Base-by-base conservation (phyloP, 1,284 basidiomycete genomes). In the Sanguinoderma infundibulare region DNA sequence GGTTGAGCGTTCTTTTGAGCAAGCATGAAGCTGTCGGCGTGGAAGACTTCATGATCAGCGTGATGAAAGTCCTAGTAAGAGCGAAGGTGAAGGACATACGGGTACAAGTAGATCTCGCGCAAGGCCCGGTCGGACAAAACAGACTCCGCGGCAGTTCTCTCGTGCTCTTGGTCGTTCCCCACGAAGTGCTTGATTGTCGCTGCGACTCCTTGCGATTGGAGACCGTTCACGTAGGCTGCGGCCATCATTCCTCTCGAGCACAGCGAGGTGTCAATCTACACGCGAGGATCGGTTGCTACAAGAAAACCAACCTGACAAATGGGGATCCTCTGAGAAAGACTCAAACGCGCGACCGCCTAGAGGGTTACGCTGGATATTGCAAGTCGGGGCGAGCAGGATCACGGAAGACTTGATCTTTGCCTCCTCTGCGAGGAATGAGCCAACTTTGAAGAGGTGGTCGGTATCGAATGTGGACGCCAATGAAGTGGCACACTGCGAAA, bases 31-130 rank as follows among this genome's bases (percentile, higher is more conserved):
- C 85, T 86, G 34, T n/a, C n/a, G 24, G 3, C 14, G 12, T 3
- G 1, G 22, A 3, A 26, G 24, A 12, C 24, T 2, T 22, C 2
- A 10, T 12, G 20, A 44, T 17, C 42, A 17, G 22, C 24, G 26
- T 15, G 24, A 6, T 9, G 3, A 30, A n/a, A 9, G 26, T 44
- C 20, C 12, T 15, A 22, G 9, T 1, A 10, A 35, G 20, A 10
- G 10, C 60, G 35, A 61, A 22, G 55, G 22, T 46, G n/a, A 35
- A 20, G 57, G 64, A 74, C 82, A 65, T 77, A 89, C 78, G 89
- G 88, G 70, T 87, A 86, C 22, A 91, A 78, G 72, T 91, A 91
- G 51, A 92, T 79, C 72, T 91, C 89, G 59, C 89, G 81, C 24
- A 91, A 75, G 26, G 88, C 86, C 47, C 89, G 79, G 39, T 85